Evolutionary conservation across 1,284 basidiomycete genomes (phyloP), one percentile per base, ranked within the genome.

Genomic region (Cryptococcus deneoformans): DNA sequence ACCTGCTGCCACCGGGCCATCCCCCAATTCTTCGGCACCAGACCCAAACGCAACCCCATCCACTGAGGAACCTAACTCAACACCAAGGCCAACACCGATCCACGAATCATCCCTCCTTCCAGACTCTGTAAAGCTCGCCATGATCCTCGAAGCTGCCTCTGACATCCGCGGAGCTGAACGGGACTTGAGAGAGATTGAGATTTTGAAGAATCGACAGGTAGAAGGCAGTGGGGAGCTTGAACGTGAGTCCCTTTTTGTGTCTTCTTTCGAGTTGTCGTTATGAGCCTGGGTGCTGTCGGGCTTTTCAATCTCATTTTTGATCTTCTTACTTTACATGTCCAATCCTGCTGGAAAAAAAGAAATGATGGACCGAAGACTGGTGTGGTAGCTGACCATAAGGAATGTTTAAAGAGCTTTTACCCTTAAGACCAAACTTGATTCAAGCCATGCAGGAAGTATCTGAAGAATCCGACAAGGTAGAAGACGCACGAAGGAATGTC

Each of bases 111-210:
- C 72, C 49, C 49, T 70, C 0, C 52, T 76, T 35, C 60, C 69
- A 5, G 61, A 67, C 12, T 35, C 43, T 8, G 64, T 63, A 37
- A 72, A 73, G 52, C 46, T 66, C 7, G 58, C 69, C 3, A 69
- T 76, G 60, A 57, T 76, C 8, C 56, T 75, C 12, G 72, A 71
- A 50, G 68, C 72, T 5, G 59, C 58, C 5, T 60, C 36, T n/a
- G 74, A 76, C 54, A 67, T 76, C 42, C 53, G 53, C 35, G 56
- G 51, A n/a, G 65, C 70, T 6, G 74, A 76, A 53, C 56, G 68
- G 44, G 68, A 67, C 40, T 53, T 76, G 57, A 57, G 74, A 29
- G 73, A 76, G 59, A 66, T 76, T 52, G 67, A 70, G 44, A 20
- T 72, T 29, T 51, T 73, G 16, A 62, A 61, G 34, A 14, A 53